phyloP scores from a whole-genome alignment of 129 eudicot species.

The Apium graveolens region DNA sequence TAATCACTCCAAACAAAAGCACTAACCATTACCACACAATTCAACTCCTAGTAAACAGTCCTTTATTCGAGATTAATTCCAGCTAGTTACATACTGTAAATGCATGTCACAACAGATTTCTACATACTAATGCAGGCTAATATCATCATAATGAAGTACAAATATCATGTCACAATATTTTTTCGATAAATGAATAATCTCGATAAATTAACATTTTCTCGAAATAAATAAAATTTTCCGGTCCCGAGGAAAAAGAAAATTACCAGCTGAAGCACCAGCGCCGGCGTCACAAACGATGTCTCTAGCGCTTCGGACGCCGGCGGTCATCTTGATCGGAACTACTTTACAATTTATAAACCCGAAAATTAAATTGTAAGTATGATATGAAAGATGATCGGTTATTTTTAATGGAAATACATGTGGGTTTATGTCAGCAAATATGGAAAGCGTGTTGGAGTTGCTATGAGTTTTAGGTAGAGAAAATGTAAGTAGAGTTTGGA shows the following conservation, averaged over 20 bases:
- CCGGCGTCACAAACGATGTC: slow-evolving; percentile 30
- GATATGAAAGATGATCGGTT: neutral
- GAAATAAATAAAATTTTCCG: too few relatives aligned
- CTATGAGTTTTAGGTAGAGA: neutral
- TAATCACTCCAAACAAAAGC: neutral
- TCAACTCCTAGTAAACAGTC: neutral
- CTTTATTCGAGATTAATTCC: neutral
- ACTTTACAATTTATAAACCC: too few relatives aligned
- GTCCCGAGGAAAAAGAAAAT: neutral
- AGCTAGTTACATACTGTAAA: neutral
- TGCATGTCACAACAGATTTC: neutral
- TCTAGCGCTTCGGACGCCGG: slow-evolving; percentile 19
- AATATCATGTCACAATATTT: neutral
- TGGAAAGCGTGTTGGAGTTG: too few relatives aligned
- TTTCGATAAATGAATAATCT: too few relatives aligned
- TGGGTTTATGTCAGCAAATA: neutral
- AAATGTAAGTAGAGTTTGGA: neutral
- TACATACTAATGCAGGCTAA: neutral
- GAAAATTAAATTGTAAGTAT: too few relatives aligned
- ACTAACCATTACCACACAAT: neutral
- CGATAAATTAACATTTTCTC: neutral
- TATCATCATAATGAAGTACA: neutral
- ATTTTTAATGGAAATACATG: neutral
- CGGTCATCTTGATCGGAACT: neutral
- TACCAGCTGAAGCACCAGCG: slow-evolving; percentile 47